These are phyloP conservation scores for Ajuga reptans DNA, from an alignment of 305 asterid genomes.

Conservation along the genomic window DNA sequence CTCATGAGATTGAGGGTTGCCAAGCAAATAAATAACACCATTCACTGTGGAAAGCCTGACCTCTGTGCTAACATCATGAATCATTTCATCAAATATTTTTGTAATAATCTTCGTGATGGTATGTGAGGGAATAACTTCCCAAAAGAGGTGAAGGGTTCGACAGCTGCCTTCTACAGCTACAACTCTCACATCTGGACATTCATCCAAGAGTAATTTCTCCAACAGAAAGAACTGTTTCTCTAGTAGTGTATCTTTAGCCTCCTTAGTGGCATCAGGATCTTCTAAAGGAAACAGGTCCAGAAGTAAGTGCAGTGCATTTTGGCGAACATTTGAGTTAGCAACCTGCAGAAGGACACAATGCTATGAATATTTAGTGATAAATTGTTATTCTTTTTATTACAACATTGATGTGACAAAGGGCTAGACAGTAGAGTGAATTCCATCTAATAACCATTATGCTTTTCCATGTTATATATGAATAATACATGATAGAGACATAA, in stretches of 20 bases:
- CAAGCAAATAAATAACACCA: conserved; percentile 72
- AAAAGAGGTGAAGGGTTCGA: conserved; percentile 71
- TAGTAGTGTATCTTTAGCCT: conserved; percentile 60
- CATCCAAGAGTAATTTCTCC: conserved; percentile 79
- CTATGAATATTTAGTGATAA: too few relatives aligned
- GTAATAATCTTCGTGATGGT: conserved; percentile 66
- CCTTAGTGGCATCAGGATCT: conserved; percentile 87
- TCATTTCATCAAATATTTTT: conserved; percentile 59
- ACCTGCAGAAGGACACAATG: conserved; percentile 39
- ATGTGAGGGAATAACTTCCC: conserved; percentile 91
- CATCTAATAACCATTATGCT: neutral
- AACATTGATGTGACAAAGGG: neutral
- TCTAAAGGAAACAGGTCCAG: conserved; percentile 88
- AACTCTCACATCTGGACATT: conserved; percentile 76
- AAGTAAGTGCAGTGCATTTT: conserved; percentile 73
- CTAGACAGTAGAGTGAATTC: neutral
- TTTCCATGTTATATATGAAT: neutral
- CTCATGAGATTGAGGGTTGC: conserved; percentile 91
- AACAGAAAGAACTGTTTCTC: conserved; percentile 78
- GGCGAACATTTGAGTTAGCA: conserved; percentile 91
- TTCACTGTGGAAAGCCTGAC: conserved; percentile 79
- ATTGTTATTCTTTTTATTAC: neutral
- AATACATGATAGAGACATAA: neutral
- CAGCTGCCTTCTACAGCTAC: conserved; percentile 97
- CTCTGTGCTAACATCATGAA: conserved; percentile 62